Base-by-base conservation (phyloP, 202 grass and related monocot species). In the Cymbopogon flexuosus region DNA sequence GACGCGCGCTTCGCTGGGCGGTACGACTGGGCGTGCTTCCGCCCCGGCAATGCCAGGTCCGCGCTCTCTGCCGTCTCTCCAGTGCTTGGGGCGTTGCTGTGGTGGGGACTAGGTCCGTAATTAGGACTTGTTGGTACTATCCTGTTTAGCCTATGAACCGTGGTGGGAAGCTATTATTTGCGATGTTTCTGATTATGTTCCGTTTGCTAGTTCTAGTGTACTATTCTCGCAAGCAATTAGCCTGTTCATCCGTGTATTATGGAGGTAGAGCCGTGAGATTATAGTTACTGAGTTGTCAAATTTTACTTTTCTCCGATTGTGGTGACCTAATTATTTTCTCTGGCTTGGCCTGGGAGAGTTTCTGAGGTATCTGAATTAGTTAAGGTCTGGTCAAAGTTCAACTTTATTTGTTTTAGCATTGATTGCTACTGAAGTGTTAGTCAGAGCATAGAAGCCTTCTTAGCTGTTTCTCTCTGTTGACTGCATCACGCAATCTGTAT, bases 11-110 rank as follows among this genome's bases (percentile, higher is more conserved):
- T 99, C 85, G 88, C 88, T 18, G 92, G 88, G 5, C 88, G 96
- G 40, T 99, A 93, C 70, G 88, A 99, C 78, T 99, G 92, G 92
- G 79, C 88, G 29, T 86, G 75, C 66, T 96, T 99, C 87, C 87
- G 88, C 79, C 85, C 90, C 39, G 96, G 96, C 74, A 99, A 90
- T 88, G 85, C 72, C 86, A 97, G 93, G 93, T 97, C 39, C 31
- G 70, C 65, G 77, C 62, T 58, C 61, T 9, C 37, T 58, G 5
- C 39, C 42, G 23, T 46, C n/a, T 49, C 6, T 63, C 8, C 39
- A 14, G 42, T 69, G 41, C 8, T 36, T 47, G 37, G 19, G 18
- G 19, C 5, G 27, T 79, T 24, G 6, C 23, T 76, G 39, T 42
- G 15, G 14, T 7, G 75, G 59, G 59, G 61, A 16, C 21, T 62